Conservation (phyloP, 1,139 yeast genomes). For the Saccharomyces hybrid region DNA sequence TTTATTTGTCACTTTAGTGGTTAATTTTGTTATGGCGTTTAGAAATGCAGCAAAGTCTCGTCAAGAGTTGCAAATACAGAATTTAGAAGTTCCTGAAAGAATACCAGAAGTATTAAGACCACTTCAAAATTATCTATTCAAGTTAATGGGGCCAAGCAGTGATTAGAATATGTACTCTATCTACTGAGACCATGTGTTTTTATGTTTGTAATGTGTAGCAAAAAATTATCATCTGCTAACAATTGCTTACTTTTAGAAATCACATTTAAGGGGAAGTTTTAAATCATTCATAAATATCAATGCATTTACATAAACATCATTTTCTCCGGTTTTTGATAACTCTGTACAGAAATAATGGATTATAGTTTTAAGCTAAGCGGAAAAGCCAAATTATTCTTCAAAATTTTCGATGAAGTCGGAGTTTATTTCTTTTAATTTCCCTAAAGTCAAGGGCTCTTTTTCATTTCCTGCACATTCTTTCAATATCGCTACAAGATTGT, state of each 20-base stretch:
- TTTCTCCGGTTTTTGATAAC: background rate
- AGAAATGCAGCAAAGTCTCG: constrained; percentile 34
- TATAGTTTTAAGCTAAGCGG: background rate
- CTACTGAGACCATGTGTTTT: background rate
- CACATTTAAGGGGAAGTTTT: background rate
- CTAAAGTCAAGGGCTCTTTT: constrained; percentile 6
- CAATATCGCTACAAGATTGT: constrained; percentile 20
- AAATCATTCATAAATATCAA: background rate
- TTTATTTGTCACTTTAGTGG: constrained; percentile 53
- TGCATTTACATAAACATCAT: background rate
- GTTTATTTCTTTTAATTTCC: constrained; percentile 19
- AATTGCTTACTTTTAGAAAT: background rate
- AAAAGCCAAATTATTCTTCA: background rate
- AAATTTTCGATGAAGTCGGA: constrained; percentile 15
- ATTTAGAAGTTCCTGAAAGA: background rate
- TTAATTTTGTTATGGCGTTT: constrained; percentile 70
- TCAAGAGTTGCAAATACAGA: background rate
- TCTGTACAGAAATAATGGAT: background rate
- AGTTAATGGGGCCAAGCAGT: constrained; percentile 6
- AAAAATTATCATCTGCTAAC: background rate
- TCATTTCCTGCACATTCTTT: constrained; percentile 8
- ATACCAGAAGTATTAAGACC: constrained; percentile 24
- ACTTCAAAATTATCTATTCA: constrained; percentile 28
- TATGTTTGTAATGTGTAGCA: background rate
- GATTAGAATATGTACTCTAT: background rate